Base-by-base conservation (phyloP, 805 yeast species). In the Clavispora vitiphila region DNA sequence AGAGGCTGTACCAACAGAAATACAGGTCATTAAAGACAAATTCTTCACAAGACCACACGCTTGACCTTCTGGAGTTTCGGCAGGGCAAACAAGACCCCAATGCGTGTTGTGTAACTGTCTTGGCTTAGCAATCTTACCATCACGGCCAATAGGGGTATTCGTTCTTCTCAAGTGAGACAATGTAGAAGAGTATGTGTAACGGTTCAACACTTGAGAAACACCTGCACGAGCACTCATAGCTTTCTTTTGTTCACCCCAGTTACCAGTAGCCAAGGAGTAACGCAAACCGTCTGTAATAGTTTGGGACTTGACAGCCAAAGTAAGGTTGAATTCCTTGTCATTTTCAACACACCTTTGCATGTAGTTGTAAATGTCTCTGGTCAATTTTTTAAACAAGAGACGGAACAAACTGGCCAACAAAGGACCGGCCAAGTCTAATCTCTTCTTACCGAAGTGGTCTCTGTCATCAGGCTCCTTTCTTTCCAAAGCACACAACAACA, bases 241-340 rank as follows among this genome's bases (percentile, higher is more conserved):
- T 66, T 93, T 93, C 82, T 90, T 91, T 65, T 93, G 99, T 68
- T 93, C 99, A 72, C 99, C 99, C 99, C 99, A 93, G 72, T 93
- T 93, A 76, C 99, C 99, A 12, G 99, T 93, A 41, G 99, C 99
- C 59, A 93, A 76, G 30, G 99, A 93, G 68, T 93, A 93, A 62
- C 95, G 86, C 67, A 93, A 78, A 62, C 99, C 99, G 47, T 95
- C 91, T 29, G 99, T 93, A 56, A 93, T 88, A 3, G 98, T 93
- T 54, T 90, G 90, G 14, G 97, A 88, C 71, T 93, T 91, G 53
- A 93, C 97, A 30, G 99, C 99, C 58, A 93, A 78, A 40, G 95
- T 89, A 71, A 93, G 78, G 62, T 91, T 91, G 76, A 93, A 93
- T 64, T 91, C 99, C 65, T 88, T 88, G 65, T 95, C 95, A 56